phyloP scores from a whole-genome alignment of 805 yeast genomes.

The Starmerella apis region DNA sequence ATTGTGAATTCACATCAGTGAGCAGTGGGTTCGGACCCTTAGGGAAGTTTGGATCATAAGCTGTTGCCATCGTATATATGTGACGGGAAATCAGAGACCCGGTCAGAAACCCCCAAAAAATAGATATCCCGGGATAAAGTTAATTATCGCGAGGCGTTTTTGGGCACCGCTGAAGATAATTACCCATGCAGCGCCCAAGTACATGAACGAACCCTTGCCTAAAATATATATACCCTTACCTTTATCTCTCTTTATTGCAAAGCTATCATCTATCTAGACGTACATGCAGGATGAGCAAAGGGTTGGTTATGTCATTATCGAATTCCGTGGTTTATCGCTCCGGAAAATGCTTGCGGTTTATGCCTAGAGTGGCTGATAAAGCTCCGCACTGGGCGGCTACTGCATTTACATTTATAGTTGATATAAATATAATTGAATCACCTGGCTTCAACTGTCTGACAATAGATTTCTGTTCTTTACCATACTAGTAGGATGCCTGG shows the following conservation, averaged over 20 bases:
- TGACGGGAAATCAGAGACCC: no score
- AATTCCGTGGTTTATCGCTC: constrained; percentile 1
- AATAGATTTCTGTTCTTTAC: no score
- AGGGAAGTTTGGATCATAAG: constrained; percentile 10
- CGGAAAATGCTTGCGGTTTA: not conserved
- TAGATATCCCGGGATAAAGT: no score
- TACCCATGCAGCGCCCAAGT: not conserved
- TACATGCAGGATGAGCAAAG: not conserved
- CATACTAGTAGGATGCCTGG: not conserved
- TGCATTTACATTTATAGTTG: not conserved
- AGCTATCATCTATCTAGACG: not conserved
- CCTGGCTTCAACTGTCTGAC: no score
- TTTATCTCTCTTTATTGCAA: no score
- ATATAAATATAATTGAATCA: not conserved
- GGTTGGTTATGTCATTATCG: not conserved
- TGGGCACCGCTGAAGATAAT: no score
- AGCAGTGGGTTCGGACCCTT: constrained; percentile 16
- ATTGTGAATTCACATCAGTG: constrained; percentile 14
- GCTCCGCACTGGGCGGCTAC: not conserved
- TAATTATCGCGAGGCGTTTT: no score
- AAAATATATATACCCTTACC: no score
- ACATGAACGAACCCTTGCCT: not conserved
- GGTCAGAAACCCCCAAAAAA: no score
- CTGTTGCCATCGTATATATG: not conserved
- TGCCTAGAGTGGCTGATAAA: not conserved